phyloP scores from a whole-genome alignment of 169 alveolate genomes.

The Theileria parva region DNA sequence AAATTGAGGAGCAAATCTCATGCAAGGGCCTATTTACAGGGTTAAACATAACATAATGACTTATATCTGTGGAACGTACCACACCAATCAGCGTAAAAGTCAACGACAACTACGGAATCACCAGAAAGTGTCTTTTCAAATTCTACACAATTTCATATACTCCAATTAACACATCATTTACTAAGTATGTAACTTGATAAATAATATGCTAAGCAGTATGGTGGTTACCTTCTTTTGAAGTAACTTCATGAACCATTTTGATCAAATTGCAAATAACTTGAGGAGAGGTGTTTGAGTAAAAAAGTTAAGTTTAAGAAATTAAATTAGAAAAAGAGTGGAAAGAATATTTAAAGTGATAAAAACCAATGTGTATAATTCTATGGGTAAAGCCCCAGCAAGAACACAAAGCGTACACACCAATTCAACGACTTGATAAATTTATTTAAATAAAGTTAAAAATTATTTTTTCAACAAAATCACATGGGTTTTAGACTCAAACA shows the following conservation, averaged over 20 bases:
- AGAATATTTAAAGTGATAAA: too few relatives aligned
- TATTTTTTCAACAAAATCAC: too few relatives aligned
- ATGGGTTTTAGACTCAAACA: too few relatives aligned
- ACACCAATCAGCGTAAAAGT: conserved; percentile 96
- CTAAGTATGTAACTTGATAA: not conserved
- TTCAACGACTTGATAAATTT: too few relatives aligned
- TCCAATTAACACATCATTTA: not conserved
- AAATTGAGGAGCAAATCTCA: conserved; percentile 84
- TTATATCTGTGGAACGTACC: conserved; percentile 59
- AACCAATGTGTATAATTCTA: too few relatives aligned
- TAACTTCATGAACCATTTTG: conserved; percentile 64
- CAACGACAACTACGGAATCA: conserved; percentile 84
- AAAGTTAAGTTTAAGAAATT: too few relatives aligned
- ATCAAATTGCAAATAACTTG: too few relatives aligned
- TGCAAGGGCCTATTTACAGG: conserved; percentile 73
- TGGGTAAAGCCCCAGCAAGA: too few relatives aligned
- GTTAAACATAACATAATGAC: not conserved
- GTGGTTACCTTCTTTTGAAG: conserved; percentile 48
- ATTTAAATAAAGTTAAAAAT: too few relatives aligned
- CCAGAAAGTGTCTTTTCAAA: conserved; percentile 68
- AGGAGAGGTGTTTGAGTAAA: too few relatives aligned
- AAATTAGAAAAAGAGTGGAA: too few relatives aligned
- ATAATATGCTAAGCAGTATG: not conserved
- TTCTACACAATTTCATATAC: conserved; percentile 41
- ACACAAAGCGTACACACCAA: too few relatives aligned